Conservation (phyloP, 2,329 filamentous ascomycete genomes). For the Cytospora piceae region DNA sequence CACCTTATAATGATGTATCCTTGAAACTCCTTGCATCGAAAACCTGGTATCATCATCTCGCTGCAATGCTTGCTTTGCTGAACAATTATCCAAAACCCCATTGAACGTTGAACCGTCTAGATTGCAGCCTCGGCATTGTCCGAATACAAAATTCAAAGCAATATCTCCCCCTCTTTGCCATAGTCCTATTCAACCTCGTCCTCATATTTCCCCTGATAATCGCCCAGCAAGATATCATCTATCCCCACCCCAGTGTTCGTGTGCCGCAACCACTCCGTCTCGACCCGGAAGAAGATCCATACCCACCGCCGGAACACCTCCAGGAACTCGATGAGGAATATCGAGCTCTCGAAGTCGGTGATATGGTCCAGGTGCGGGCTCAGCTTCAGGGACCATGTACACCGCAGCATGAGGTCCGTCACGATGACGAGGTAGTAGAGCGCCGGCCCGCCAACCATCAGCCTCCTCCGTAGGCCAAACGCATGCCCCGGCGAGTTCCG, state of each 20-base stretch:
- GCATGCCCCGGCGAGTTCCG: slow-evolving; percentile 68
- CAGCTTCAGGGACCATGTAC: slow-evolving; percentile 90
- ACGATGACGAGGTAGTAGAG: slow-evolving; percentile 83
- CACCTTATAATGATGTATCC: slow-evolving; percentile 8
- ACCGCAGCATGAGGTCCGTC: slow-evolving; percentile 80
- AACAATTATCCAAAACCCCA: slow-evolving; percentile 16
- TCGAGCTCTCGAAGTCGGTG: slow-evolving; percentile 82
- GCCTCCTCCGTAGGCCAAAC: slow-evolving; percentile 75
- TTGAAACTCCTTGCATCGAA: slow-evolving; percentile 4
- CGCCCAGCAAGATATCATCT: slow-evolving; percentile 76
- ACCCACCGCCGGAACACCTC: slow-evolving; percentile 91
- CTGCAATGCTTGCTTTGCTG: slow-evolving; percentile 14
- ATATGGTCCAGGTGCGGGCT: slow-evolving; percentile 81
- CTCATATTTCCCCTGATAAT: slow-evolving; percentile 67
- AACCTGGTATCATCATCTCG: slow-evolving; percentile 27
- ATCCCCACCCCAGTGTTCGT: slow-evolving; percentile 58
- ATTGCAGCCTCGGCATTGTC: not conserved
- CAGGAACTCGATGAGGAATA: slow-evolving; percentile 84
- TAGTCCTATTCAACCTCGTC: slow-evolving; percentile 54
- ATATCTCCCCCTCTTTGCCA: slow-evolving; percentile 5
- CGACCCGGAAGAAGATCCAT: slow-evolving; percentile 95
- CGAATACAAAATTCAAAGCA: slow-evolving; percentile 1
- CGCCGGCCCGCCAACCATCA: slow-evolving; percentile 67
- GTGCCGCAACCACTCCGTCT: slow-evolving; percentile 84
- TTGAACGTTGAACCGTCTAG: not conserved